These are phyloP conservation scores for Apiotrichum montevideense DNA, from an alignment of 1,284 basidiomycete genomes.

Conservation along the genomic window DNA sequence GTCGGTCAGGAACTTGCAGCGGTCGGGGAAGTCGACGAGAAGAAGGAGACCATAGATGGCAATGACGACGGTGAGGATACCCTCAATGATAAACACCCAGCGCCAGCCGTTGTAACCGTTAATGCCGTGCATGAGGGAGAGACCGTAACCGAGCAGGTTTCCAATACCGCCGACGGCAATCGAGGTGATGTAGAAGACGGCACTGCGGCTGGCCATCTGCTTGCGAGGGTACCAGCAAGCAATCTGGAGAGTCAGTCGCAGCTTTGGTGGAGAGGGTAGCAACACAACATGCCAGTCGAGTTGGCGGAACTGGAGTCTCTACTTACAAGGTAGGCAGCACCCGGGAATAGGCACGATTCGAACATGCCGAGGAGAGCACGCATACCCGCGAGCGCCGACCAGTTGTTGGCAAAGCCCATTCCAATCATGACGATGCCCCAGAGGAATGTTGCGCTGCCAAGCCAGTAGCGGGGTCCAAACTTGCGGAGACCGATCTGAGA, in stretches of 20 bases:
- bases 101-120: slow-evolving; percentile 37
- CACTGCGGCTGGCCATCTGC: slow-evolving; percentile 33
- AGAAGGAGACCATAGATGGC: slow-evolving; percentile 30
- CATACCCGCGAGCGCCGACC: slow-evolving; percentile 13
- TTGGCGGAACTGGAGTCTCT: too few relatives aligned
- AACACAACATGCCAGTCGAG: too few relatives aligned
- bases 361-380: slow-evolving; percentile 24
- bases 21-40: slow-evolving; percentile 50
- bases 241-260: too few relatives aligned
- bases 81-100: slow-evolving; percentile 26
- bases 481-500: slow-evolving; percentile 22
- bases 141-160: slow-evolving; percentile 34
- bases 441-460: slow-evolving; percentile 10
- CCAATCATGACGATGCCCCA: slow-evolving; percentile 34
- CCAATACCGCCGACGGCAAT: slow-evolving; percentile 42
- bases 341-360: slow-evolving; percentile 36
- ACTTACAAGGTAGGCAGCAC: slow-evolving; percentile 33
- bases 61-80: slow-evolving; percentile 35
- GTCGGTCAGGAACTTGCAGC: slow-evolving; percentile 45
- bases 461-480: slow-evolving; percentile 12
- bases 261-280: too few relatives aligned
- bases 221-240: slow-evolving; percentile 29
- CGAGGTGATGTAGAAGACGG: slow-evolving; percentile 41
- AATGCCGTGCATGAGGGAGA: slow-evolving; percentile 27
- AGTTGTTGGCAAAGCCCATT: slow-evolving; percentile 28